Evolutionary conservation across 2,329 filamentous ascomycete genomes (phyloP), one percentile per base, ranked within the genome.

Genomic region (Nothophoma quercina): DNA sequence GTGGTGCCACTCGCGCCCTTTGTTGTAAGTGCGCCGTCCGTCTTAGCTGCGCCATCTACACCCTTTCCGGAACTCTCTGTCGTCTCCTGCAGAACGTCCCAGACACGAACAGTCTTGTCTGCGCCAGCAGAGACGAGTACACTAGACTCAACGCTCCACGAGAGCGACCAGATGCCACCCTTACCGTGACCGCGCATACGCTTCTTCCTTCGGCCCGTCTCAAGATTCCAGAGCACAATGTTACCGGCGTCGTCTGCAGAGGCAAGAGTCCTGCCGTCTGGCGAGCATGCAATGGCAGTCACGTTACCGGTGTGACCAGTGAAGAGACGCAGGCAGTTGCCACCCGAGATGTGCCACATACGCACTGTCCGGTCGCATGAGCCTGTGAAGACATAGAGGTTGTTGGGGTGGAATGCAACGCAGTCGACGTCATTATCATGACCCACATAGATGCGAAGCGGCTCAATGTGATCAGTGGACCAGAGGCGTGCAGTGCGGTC

Each of bases 281-380:
- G 91, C 18, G 91, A 88, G 67, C 92, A 96, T 59, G 93, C 86
- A 21, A 98, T 78, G 0, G 91, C 85, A 12, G 89, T 96, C 69
- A 98, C 87, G 67, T 91, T 91, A 41, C 95, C 91, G 0, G 86
- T 89, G 70, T 99, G 95, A 1, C 95, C 95, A 0, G 90, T 92
- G 70, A 98, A 96, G 67, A 98, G 86, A 21, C 95, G 89, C 5
- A 97, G 90, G 28, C 92, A 91, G 56, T 88, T 87, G 22, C 95
- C 95, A 7, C 89, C 93, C 9, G 86, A 84, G n/a, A 97, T 85
- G 8, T 92, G 88, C 95, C 95, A 99, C 93, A 99, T 98, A 23
- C 95, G 88, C 26, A 98, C 90, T 0, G 92, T 95, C 74, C 93
- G 93, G 75, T 99, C 93, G 61, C 90, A 90, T 10, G 91, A 96